Evolutionary conservation across 306 rosid species (phyloP), one percentile per base, ranked within the genome.

Genomic region (Quercus wislizeni): DNA sequence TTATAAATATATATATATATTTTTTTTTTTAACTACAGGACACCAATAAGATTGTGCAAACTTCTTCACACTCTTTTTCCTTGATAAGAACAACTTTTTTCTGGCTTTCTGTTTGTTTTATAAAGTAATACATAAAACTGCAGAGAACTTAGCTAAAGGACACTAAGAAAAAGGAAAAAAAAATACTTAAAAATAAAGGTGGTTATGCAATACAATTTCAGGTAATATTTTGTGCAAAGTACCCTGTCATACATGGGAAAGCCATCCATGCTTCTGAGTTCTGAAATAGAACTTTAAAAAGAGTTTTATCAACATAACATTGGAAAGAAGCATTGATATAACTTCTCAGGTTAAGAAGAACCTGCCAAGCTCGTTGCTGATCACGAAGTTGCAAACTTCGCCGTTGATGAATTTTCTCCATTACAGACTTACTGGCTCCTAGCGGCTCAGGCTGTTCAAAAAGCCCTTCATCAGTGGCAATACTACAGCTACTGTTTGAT

Each of bases 321-420:
- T 25, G 25, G 35, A 15, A 30, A 23, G 4, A 51, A 49, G 35
- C n/a, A 49, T n/a, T 20, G 58, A 14, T 71, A 31, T 43, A 71
- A 21, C 51, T 43, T 71, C 51, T 14, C 35, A 62, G 31, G 62
- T 30, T 35, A 51, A 76, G 70, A 80, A 77, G 81, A 69, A 93
- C 99, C 99, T 92, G 94, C 98, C 98, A 91, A 80, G 90, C 85
- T 74, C 78, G 89, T 86, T 93, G 98, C 86, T 88, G 92, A 72
- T 88, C 86, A 6, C 62, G 82, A 88, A 95, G 79, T 85, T 91
- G 88, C 78, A 83, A 56, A 79, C 96, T 95, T 86, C 85, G 86
- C 79, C 78, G 83, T 86, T 83, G 27, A 78, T 83, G 87, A 80
- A 83, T 69, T 80, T 91, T 91, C 74, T 91, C 98, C 79, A 76